Evolutionary conservation across 2,329 filamentous ascomycete species (phyloP).

Genomic region (Exophiala dermatitidis): DNA sequence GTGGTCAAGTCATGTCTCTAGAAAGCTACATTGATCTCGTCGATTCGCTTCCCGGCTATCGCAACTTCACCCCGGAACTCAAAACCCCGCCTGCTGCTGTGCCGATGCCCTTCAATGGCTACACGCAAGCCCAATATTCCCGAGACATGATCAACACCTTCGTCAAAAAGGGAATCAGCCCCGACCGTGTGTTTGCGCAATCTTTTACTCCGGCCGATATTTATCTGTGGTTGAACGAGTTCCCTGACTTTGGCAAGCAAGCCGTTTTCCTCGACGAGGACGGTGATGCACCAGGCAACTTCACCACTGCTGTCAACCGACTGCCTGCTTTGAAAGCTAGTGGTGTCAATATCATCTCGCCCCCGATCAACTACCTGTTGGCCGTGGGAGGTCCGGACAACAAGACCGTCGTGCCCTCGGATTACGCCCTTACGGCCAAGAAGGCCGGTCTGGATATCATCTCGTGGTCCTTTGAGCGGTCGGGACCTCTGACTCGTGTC

Average conservation of each 20-base stretch:
- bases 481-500: conserved; percentile 51
- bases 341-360: conserved; percentile 57
- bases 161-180: conserved; percentile 46
- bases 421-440: conserved; percentile 56
- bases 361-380: conserved; percentile 57
- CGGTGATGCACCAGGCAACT: conserved; percentile 48
- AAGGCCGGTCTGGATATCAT: conserved; percentile 58
- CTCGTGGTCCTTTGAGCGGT: conserved; percentile 63
- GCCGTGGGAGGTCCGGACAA: conserved; percentile 44
- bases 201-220: conserved; percentile 59
- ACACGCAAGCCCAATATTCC: conserved; percentile 58
- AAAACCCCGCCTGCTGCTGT: conserved; percentile 56
- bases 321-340: conserved; percentile 50
- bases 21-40: conserved; percentile 57
- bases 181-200: conserved; percentile 54
- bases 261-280: conserved; percentile 60
- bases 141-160: conserved; percentile 60
- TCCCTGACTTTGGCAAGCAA: conserved; percentile 54
- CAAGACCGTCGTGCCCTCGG: conserved; percentile 50
- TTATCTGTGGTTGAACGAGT: conserved; percentile 58
- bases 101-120: conserved; percentile 62
- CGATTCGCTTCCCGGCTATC: conserved; percentile 44
- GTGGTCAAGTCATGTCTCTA: conserved; percentile 55
- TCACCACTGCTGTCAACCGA: conserved; percentile 49
- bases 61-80: conserved; percentile 60